Conservation (phyloP, 768 basidiomycete species). For the Boletellus emodensis region DNA sequence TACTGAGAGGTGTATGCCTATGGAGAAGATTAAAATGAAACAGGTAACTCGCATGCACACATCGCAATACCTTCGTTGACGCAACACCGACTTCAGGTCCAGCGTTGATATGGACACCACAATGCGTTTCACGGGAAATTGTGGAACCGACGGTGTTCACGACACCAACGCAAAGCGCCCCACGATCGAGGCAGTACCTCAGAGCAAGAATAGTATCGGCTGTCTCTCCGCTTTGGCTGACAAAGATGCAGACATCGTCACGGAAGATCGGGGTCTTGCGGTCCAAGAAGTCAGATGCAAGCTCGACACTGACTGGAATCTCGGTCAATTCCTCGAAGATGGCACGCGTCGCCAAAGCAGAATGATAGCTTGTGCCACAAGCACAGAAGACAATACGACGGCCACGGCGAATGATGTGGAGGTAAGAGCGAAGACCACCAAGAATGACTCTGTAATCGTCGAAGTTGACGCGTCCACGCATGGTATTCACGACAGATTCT, state of each 20-base stretch:
- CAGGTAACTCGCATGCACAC: neutral
- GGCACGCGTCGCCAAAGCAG: conserved; percentile 90
- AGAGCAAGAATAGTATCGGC: conserved; percentile 96
- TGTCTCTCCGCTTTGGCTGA: conserved; percentile 98
- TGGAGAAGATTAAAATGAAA: conserved; percentile 1
- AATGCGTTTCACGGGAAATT: conserved; percentile 96
- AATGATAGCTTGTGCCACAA: conserved; percentile 99
- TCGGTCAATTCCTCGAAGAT: conserved; percentile 99
- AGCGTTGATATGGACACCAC: conserved; percentile 99
- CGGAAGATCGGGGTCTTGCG: conserved; percentile 99
- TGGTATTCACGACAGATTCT: conserved; percentile 99
- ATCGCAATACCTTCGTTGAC: conserved; percentile 74
- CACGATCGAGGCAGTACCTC: conserved; percentile 94
- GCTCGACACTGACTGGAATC: conserved; percentile 94
- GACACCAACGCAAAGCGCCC: conserved; percentile 94
- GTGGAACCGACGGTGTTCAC: conserved; percentile 99
- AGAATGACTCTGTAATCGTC: conserved; percentile 88
- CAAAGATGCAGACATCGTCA: conserved; percentile 94
- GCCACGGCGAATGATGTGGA: conserved; percentile 92
- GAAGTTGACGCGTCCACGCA: conserved; percentile 99
- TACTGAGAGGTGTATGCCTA: conserved; percentile 99
- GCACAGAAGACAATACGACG: conserved; percentile 94
- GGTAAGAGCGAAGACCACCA: conserved; percentile 91
- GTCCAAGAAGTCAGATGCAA: conserved; percentile 98
- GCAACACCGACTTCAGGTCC: conserved; percentile 99